Conservation (phyloP, 2,329 filamentous ascomycete genomes). For the Ophiostoma triangulosporum region DNA sequence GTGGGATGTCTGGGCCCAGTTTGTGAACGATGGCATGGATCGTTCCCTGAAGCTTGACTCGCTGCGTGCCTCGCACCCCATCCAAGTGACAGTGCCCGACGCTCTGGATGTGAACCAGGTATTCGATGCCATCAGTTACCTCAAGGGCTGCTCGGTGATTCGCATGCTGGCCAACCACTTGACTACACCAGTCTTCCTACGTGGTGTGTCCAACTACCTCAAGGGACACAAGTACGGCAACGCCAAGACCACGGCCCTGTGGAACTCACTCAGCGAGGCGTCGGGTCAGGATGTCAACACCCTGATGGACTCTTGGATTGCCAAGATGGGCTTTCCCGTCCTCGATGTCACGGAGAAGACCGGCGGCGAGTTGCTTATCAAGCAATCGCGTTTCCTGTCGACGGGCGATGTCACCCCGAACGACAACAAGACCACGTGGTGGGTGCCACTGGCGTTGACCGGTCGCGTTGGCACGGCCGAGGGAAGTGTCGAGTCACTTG, state of each 20-base stretch:
- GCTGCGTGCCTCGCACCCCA: slow-evolving; percentile 83
- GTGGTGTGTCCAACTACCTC: slow-evolving; percentile 80
- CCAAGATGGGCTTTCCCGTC: slow-evolving; percentile 88
- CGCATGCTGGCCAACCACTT: slow-evolving; percentile 91
- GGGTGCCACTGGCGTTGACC: slow-evolving; percentile 80
- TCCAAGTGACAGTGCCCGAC: slow-evolving; percentile 88
- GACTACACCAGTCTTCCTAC: slow-evolving; percentile 75
- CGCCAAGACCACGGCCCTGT: slow-evolving; percentile 82
- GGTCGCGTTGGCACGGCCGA: slow-evolving; percentile 51
- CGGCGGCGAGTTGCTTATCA: slow-evolving; percentile 65
- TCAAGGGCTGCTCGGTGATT: slow-evolving; percentile 92
- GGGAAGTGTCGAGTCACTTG: slow-evolving; percentile 39
- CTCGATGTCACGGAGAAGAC: slow-evolving; percentile 68
- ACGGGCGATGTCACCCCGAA: slow-evolving; percentile 83
- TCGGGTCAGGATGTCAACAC: slow-evolving; percentile 75
- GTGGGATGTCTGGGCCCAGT: slow-evolving; percentile 96
- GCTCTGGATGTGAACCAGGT: slow-evolving; percentile 96
- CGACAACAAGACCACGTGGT: slow-evolving; percentile 89
- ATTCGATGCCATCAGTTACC: slow-evolving; percentile 91
- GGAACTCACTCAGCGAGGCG: slow-evolving; percentile 74
- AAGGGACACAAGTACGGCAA: slow-evolving; percentile 80
- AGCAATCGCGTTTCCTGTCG: slow-evolving; percentile 80
- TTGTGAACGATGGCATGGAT: slow-evolving; percentile 90
- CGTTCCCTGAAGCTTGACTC: slow-evolving; percentile 81
- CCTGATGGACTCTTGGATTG: slow-evolving; percentile 92